Base-by-base conservation (phyloP, 768 basidiomycete genomes). In the Hypholoma fasciculare region DNA sequence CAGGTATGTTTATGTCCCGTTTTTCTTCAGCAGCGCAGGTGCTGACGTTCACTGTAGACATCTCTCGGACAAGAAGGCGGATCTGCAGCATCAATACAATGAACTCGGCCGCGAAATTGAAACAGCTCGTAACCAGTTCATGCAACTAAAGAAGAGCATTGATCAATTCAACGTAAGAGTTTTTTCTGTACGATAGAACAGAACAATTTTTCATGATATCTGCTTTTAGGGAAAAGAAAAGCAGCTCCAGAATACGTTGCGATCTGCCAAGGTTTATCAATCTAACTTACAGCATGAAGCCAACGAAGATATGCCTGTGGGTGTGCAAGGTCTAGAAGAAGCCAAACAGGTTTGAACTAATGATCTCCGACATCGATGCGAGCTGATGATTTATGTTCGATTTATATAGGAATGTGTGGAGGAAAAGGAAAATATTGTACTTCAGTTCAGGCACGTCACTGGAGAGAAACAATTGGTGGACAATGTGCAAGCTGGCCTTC, bases 251-350 rank as follows among this genome's bases (percentile, higher is more conserved):
- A 49, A 63, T 1, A 46, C 58, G 3, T 42, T 66, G 16, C 64
- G 72, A 38, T 48, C 48, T 6, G 75, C 77, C 30, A 84, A 76
- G 66, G 36, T 59, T 7, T 63, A 60, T 1, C 70, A 82, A 40
- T 64, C 66, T 30, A 71, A 71, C 19, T 66, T 89, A 16, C 82
- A 87, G 60, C 74, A 80, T 37, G 87, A 89, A 60, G 78, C 80
- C 12, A 89, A 88, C 56, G 87, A 90, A 17, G 88, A 89, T 12
- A 74, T 88, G 68, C 87, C 89, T 1, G 82, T 82, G 7, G 80
- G 82, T 63, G 75, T 90, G n/a, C 75, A 80, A 19, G 81, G 79
- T 13, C 72, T 90, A 13, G 75, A 87, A 58, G 76, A 71, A 11
- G 82, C 79, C 4, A 82, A 84, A 67, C 68, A 77, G 63, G 89